phyloP scores from a whole-genome alignment of 345 rosid genomes.

The Citrus sinensis region DNA sequence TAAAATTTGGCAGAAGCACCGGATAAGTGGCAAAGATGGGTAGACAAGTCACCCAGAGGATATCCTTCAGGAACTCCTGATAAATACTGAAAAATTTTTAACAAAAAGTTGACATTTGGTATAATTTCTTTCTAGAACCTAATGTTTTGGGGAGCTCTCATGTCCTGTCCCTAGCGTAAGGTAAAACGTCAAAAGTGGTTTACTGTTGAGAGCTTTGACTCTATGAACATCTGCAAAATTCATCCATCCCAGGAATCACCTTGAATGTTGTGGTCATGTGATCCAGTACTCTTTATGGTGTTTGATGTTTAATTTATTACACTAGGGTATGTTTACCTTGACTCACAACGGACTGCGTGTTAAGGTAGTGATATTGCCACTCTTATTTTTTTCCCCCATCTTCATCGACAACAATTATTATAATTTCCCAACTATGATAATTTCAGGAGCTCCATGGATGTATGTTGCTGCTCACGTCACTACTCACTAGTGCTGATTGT shows the following conservation, averaged over 20 bases:
- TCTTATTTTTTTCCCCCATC: no score
- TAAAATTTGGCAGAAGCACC: not conserved
- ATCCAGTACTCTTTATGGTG: not conserved
- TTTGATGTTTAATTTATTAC: not conserved
- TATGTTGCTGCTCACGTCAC: not conserved
- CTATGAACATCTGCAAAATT: not conserved
- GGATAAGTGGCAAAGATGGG: not conserved
- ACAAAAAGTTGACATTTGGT: not conserved
- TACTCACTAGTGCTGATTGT: not conserved
- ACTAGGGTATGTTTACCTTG: not conserved
- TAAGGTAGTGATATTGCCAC: not conserved
- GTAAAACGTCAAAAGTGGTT: not conserved
- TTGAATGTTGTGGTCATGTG: not conserved
- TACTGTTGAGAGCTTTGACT: not conserved
- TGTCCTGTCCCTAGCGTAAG: not conserved
- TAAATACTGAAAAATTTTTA: not conserved
- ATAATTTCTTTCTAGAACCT: not conserved
- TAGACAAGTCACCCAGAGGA: not conserved
- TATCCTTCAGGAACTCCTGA: not conserved
- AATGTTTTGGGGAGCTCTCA: not conserved
- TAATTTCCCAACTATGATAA: not conserved
- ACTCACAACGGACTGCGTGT: no score
- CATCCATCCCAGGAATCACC: not conserved
- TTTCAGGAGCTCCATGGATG: not conserved
- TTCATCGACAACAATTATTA: not conserved